Percentiles rank a stretch among this genome's conserved stretches.
phyloP scores from a whole-genome alignment of 306 rosid species.

The Vicia villosa region DNA sequence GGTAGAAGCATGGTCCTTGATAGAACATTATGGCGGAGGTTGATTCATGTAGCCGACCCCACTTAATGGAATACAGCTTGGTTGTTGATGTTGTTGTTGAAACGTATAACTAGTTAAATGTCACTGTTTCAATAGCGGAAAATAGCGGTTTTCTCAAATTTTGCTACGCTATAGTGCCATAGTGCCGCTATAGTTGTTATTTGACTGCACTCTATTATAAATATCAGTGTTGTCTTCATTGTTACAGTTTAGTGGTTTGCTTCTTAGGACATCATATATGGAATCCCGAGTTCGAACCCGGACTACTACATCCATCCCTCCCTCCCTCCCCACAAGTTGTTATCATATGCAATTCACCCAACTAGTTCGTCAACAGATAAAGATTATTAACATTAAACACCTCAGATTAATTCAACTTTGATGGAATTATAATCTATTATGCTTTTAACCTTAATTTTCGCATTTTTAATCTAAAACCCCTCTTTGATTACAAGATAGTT shows the following conservation, averaged over 20 bases:
- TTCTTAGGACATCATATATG: too few relatives aligned
- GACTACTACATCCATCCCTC: too few relatives aligned
- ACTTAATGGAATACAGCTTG: too few relatives aligned
- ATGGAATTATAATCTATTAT: neutral
- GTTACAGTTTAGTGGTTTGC: too few relatives aligned
- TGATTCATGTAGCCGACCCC: too few relatives aligned
- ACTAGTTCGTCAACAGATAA: constrained; percentile 13
- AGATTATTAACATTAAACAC: neutral
- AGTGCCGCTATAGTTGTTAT: neutral
- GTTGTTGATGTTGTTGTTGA: neutral
- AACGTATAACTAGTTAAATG: neutral
- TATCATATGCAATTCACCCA: neutral
- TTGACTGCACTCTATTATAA: neutral
- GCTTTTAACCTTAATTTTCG: neutral
- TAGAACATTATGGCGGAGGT: too few relatives aligned
- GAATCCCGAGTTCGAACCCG: too few relatives aligned
- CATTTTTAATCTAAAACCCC: neutral
- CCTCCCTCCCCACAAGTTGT: neutral
- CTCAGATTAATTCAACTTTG: neutral
- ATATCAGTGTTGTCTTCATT: too few relatives aligned
- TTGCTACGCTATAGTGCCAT: neutral
- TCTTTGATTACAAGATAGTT: constrained; percentile 6
- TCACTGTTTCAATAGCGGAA: neutral
- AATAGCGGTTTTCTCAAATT: neutral
- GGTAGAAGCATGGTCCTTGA: too few relatives aligned